Conservation (phyloP, 345 rosid genomes). For the Erucastrum elatum region DNA sequence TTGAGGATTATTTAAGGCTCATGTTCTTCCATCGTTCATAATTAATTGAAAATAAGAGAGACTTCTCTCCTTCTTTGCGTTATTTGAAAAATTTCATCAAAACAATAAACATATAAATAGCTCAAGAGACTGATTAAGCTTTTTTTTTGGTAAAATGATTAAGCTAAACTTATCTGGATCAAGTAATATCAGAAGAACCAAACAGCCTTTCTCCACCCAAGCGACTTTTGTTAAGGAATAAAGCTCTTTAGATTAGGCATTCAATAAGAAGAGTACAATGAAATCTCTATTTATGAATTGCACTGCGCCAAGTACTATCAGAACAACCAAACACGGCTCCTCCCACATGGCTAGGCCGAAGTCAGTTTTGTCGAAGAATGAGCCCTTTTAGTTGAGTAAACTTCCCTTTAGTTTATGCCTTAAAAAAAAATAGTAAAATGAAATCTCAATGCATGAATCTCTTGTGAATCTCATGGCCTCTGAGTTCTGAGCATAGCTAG, state of each 20-base stretch:
- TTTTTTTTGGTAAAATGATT: neutral
- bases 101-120: neutral
- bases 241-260: neutral
- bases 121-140: neutral
- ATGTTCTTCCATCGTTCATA: neutral
- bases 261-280: no score
- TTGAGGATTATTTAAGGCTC: neutral
- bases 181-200: neutral
- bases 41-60: neutral
- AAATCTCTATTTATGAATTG: no score
- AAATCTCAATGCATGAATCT: no score
- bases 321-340: no score
- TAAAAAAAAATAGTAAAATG: no score
- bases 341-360: no score
- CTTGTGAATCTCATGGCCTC: no score
- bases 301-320: no score
- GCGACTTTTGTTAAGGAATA: neutral
- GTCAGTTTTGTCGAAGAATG: no score
- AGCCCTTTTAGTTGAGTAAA: no score
- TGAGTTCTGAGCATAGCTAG: no score
- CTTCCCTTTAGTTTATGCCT: no score
- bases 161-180: neutral
- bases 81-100: neutral
- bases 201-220: neutral
- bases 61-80: neutral